Evolutionary conservation across 2,329 filamentous ascomycete genomes (phyloP), one percentile per base, ranked within the genome.

Genomic region (Didymella pomorum): DNA sequence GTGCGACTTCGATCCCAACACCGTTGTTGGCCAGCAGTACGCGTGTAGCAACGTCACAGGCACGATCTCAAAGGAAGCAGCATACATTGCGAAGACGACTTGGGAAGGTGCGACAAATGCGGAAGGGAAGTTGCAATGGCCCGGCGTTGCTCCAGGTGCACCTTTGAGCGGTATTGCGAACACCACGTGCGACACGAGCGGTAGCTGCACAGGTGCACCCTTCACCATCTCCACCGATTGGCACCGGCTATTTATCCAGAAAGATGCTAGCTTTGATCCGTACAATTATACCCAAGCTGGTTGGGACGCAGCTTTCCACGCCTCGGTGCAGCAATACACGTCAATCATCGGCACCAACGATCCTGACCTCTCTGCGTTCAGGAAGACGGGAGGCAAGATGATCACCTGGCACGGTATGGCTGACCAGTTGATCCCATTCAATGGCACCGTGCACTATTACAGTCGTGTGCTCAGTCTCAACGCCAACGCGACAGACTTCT

Each of bases 341-440:
- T 66, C 60, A 0, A 57, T 67, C 21, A 60, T 68, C 18, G 61
- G 60, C 8, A 64, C 62, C 0, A 50, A 35, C n/a, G 43, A 60
- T 10, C 46, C 64, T 1, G 63, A 71, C 45, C 63, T 73, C 2
- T 57, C 56, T 3, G 56, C 59, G 4, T 73, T 68, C 53, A 60
- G 60, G 8, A 53, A 43, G 1, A n/a, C 46, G 2, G 69, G 69
- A 2, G 66, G 63, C 1, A 73, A 69, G 31, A 53, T 73, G 25
- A 55, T 71, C 10, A 70, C 61, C 0, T 71, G 56, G 37, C 69
- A 73, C 29, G 70, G 71, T 18, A 44, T 63, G 23, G 60, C 59
- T 6, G 64, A 68, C 23, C 37, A 39, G 26, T 44, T 64, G 4
- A 65, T 63, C 20, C 52, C 58, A 3, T 65, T 46, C 33, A 54